Base-by-base conservation (phyloP, 208 protist species). In the Wallacemonas sp. region DNA sequence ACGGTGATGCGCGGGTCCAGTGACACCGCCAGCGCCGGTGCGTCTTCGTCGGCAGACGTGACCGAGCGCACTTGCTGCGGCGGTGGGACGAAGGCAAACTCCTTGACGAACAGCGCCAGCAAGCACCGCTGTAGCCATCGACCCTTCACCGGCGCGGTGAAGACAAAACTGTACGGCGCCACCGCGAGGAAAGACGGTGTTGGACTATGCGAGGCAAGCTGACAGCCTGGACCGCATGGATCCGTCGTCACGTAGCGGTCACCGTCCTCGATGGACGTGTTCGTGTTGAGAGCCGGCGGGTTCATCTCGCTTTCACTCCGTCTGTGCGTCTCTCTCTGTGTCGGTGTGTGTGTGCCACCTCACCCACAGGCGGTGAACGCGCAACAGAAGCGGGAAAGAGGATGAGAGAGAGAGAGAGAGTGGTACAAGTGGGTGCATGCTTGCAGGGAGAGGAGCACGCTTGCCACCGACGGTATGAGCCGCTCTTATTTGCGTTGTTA, bases 101-200 rank as follows among this genome's bases (percentile, higher is more conserved):
- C 96, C 9, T 62, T 53, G 5, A 78, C 46, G 36, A 98, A 96
- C 6, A 98, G 67, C 4, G 78, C 74, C 0, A 98, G 66, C 17
- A 98, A 68, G 1, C 85, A 79, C 2, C 39, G 54, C 15, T 87
- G 92, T 3, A 97, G 59, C 96, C 97, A 98, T 1, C 97, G 76
- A 0, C 93, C 91, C 69, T 98, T 98, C 38, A 83, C 90, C 19
- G 80, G 66, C 6, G 89, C 88, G 26, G 68, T 66, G 62, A 97
- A 98, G 26, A 81, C 76, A 53, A 81, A 91, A 32, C 66, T 70
- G 78, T 98, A 98, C 10, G 96, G 93, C 50, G 29, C 46, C 48
- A 94, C 66, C 10, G 72, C 88, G n/a, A 94, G 57, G 38, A 78
- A 74, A 22, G 62, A 1, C 26, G 1, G 12, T 26, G 41, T 33